Percentiles rank a stretch among this genome's conserved stretches.
Conservation (phyloP, 306 rosid genomes). For the Sicyos baderoa region DNA sequence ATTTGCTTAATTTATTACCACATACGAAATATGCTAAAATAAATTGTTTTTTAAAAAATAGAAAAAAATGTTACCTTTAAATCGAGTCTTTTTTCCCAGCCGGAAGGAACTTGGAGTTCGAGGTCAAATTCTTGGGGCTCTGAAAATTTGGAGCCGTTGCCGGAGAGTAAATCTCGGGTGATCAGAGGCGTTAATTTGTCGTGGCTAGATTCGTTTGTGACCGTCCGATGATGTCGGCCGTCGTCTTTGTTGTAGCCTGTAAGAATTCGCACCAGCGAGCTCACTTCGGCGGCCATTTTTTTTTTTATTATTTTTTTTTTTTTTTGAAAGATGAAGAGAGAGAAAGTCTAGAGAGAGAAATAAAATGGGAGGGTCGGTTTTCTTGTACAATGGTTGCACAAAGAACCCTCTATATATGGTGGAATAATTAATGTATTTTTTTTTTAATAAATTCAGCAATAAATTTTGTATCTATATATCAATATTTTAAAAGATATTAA, state of each 20-base stretch:
- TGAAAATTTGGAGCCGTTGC: slow-evolving; percentile 17
- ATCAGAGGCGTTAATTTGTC: slow-evolving; percentile 74
- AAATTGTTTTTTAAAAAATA: too few species aligned
- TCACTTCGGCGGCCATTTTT: slow-evolving; percentile 82
- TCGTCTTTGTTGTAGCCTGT: slow-evolving; percentile 53
- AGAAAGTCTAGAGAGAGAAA: too few species aligned
- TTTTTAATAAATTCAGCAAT: too few species aligned
- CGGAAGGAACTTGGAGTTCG: slow-evolving; percentile 82
- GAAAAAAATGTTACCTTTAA: slow-evolving; percentile 57
- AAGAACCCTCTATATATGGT: neutral
- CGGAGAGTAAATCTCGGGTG: slow-evolving; percentile 68
- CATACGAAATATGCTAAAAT: too few species aligned
- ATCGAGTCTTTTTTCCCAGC: slow-evolving; percentile 89
- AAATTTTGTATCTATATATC: too few species aligned
- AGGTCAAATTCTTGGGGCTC: slow-evolving; percentile 94
- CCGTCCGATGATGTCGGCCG: slow-evolving; percentile 58
- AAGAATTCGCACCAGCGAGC: slow-evolving; percentile 56
- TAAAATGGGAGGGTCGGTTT: slow-evolving; percentile 4
- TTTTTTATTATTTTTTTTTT: too few species aligned
- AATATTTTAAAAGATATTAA: too few species aligned
- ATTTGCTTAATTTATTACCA: too few species aligned
- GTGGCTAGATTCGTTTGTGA: slow-evolving; percentile 43
- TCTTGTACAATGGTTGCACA: slow-evolving; percentile 6
- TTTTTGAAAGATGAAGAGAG: slow-evolving; percentile 22
- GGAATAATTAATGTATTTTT: neutral